Evolutionary conservation across 2,329 filamentous ascomycete genomes (phyloP).

Genomic region (Xylariaceae sp.): DNA sequence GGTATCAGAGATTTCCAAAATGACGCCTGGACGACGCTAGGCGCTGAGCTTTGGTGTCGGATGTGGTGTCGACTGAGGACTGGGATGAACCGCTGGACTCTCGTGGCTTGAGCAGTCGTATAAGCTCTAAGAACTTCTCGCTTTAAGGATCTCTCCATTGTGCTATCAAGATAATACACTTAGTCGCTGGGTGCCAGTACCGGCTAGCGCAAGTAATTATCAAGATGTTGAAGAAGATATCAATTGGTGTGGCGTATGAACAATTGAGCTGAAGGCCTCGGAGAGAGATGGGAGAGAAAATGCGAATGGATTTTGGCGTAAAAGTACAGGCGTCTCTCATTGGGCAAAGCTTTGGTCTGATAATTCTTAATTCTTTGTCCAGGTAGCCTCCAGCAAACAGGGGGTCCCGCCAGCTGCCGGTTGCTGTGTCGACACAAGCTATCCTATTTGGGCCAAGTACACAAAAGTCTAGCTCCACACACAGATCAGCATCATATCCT

Average conservation of each 20-base stretch:
- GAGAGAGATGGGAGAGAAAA: too few relatives aligned
- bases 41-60: constrained; percentile 48
- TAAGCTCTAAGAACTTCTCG: constrained; percentile 27
- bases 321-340: too few relatives aligned
- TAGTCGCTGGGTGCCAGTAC: too few relatives aligned
- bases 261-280: not conserved
- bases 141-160: constrained; percentile 30
- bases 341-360: too few relatives aligned
- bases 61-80: constrained; percentile 21
- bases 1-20: constrained; percentile 77
- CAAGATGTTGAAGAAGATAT: not conserved
- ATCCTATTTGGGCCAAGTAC: constrained; percentile 21
- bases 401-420: not conserved
- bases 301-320: too few relatives aligned
- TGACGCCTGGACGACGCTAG: constrained; percentile 61
- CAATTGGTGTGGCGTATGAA: not conserved
- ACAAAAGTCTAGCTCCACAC: constrained; percentile 24
- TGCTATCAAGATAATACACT: not conserved
- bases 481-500: constrained; percentile 18
- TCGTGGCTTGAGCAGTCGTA: constrained; percentile 10
- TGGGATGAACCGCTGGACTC: constrained; percentile 1
- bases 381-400: not conserved
- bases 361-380: too few relatives aligned
- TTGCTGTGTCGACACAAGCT: constrained; percentile 27
- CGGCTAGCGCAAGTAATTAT: too few relatives aligned